Conservation (phyloP, 2,329 filamentous ascomycete species). For the Alternaria atra region DNA sequence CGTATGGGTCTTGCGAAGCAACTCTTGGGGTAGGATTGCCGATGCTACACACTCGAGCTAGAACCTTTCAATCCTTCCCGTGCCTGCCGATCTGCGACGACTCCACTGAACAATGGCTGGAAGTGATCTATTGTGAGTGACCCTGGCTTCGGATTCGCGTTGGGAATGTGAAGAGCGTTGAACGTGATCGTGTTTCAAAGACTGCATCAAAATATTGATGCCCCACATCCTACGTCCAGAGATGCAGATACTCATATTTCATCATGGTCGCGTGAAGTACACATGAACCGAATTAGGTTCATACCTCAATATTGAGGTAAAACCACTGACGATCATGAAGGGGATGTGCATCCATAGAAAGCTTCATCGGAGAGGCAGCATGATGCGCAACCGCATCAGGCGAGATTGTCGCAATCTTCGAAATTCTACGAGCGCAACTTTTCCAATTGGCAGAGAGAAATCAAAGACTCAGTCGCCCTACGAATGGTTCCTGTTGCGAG, state of each 20-base stretch:
- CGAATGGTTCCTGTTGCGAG: background rate
- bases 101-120: background rate
- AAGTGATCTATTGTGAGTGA: background rate
- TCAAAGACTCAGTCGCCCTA: conserved; percentile 1
- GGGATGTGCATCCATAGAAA: background rate
- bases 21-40: conserved; percentile 5
- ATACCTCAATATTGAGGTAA: background rate
- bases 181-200: background rate
- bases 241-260: background rate
- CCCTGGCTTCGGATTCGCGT: background rate
- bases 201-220: background rate
- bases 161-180: background rate
- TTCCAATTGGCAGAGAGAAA: background rate
- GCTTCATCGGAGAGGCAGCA: background rate
- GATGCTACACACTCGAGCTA: conserved; percentile 1
- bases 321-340: background rate
- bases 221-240: background rate
- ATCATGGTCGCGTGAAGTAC: background rate
- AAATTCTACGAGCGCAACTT: background rate
- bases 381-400: background rate
- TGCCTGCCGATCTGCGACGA: conserved; percentile 2
- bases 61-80: background rate
- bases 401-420: background rate
- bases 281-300: background rate
- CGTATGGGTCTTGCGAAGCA: background rate